phyloP scores from a whole-genome alignment of 2,329 filamentous ascomycete species.

The Botrytis galanthina region DNA sequence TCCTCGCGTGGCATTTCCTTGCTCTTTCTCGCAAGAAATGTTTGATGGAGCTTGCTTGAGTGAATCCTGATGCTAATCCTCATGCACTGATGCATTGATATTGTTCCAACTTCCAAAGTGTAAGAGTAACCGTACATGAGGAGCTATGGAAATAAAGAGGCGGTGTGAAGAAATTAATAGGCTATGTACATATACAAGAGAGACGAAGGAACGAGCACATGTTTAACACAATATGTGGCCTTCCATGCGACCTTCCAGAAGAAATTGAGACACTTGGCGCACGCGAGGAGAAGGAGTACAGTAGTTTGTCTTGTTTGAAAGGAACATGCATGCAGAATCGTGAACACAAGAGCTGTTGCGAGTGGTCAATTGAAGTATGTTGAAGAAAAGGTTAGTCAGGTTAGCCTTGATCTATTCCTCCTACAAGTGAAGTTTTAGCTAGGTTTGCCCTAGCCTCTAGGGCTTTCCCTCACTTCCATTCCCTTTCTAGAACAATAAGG shows the following conservation, averaged over 20 bases:
- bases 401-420: background rate
- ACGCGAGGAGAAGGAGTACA: background rate
- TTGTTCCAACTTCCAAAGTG: background rate
- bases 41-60: background rate
- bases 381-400: background rate
- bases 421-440: background rate
- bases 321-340: conserved; percentile 11
- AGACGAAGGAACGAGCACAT: conserved; percentile 13
- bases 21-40: background rate
- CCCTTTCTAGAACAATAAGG: conserved; percentile 15
- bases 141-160: background rate
- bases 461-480: background rate
- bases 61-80: background rate
- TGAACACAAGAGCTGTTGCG: background rate
- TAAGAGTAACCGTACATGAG: background rate
- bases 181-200: background rate
- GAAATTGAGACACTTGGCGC: background rate
- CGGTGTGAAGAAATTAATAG: conserved; percentile 9
- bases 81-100: background rate
- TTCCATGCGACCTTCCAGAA: conserved; percentile 17
- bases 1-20: background rate
- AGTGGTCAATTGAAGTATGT: background rate
- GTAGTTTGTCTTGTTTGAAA: background rate
- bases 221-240: conserved; percentile 9
- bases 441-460: background rate